These are phyloP conservation scores for Termitomyces sp. DNA, from an alignment of 768 basidiomycete species.

Conservation along the genomic window DNA sequence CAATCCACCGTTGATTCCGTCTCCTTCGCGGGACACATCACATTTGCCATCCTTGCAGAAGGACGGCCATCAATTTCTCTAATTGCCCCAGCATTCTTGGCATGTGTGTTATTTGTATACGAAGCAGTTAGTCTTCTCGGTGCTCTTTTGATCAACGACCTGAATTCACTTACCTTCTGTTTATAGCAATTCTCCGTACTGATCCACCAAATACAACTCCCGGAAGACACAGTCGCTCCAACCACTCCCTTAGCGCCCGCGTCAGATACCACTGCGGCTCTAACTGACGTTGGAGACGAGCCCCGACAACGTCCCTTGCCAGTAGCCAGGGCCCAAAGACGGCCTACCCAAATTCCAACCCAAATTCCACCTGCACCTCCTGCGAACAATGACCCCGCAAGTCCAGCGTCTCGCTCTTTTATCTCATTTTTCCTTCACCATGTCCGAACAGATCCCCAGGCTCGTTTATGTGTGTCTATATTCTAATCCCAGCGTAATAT, in stretches of 20 bases:
- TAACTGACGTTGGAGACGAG: background rate
- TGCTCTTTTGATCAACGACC: background rate
- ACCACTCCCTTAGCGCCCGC: conserved; percentile 12
- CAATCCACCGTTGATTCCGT: conserved; percentile 81
- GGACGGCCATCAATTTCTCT: conserved; percentile 79
- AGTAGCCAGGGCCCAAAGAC: conserved; percentile 13
- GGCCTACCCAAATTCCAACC: conserved; percentile 22
- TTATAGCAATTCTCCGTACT: conserved; percentile 79
- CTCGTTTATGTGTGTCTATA: conserved; percentile 57
- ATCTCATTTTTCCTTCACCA: conserved; percentile 54
- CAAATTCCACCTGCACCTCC: conserved; percentile 22
- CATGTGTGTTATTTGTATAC: conserved; percentile 75
- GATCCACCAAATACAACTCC: conserved; percentile 80
- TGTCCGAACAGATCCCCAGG: conserved; percentile 65
- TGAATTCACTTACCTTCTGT: background rate
- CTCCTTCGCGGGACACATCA: conserved; percentile 85
- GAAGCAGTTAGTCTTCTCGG: conserved; percentile 59
- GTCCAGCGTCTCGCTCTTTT: conserved; percentile 32
- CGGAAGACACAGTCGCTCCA: conserved; percentile 48
- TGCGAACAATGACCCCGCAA: conserved; percentile 10
- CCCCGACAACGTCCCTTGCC: background rate
- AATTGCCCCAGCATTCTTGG: conserved; percentile 80
- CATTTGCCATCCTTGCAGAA: conserved; percentile 82
- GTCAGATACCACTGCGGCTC: conserved; percentile 21
- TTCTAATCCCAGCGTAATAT: background rate